phyloP scores from a whole-genome alignment of 2,329 filamentous ascomycete species.

The Westerdykella aurantiaca region DNA sequence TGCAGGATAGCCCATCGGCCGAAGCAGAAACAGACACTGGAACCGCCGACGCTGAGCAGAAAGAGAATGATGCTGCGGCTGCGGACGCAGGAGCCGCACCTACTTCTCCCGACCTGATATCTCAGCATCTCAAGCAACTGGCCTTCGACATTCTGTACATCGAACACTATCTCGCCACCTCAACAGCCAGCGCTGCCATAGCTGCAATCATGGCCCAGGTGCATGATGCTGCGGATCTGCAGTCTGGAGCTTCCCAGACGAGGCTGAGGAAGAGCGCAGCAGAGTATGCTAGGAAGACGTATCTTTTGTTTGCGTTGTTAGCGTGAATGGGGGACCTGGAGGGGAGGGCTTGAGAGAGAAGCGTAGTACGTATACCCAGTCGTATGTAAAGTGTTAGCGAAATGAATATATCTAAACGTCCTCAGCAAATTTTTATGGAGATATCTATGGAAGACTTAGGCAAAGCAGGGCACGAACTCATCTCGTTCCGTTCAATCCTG shows the following conservation, averaged over 20 bases:
- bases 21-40: conserved; percentile 1
- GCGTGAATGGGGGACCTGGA: conserved; percentile 7
- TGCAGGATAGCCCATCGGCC: background rate
- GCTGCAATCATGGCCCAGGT: conserved; percentile 1
- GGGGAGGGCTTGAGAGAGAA: too few species aligned
- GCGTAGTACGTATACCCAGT: too few species aligned
- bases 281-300: conserved; percentile 80
- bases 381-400: too few species aligned
- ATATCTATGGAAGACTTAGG: too few species aligned
- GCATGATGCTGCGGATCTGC: conserved; percentile 5
- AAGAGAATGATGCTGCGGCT: conserved; percentile 7
- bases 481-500: background rate
- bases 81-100: conserved; percentile 5
- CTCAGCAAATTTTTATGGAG: too few species aligned
- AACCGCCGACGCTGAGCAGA: conserved; percentile 5
- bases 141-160: conserved; percentile 43
- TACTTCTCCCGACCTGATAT: conserved; percentile 9
- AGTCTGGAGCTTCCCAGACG: conserved; percentile 46
- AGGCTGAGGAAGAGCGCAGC: conserved; percentile 56
- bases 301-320: conserved; percentile 74
- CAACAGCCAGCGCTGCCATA: background rate
- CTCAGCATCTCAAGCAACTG: conserved; percentile 33
- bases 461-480: too few species aligned
- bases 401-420: too few species aligned
- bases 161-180: conserved; percentile 23